Conservation (phyloP, 495 filamentous ascomycete species). For the Daldinia decipiens region DNA sequence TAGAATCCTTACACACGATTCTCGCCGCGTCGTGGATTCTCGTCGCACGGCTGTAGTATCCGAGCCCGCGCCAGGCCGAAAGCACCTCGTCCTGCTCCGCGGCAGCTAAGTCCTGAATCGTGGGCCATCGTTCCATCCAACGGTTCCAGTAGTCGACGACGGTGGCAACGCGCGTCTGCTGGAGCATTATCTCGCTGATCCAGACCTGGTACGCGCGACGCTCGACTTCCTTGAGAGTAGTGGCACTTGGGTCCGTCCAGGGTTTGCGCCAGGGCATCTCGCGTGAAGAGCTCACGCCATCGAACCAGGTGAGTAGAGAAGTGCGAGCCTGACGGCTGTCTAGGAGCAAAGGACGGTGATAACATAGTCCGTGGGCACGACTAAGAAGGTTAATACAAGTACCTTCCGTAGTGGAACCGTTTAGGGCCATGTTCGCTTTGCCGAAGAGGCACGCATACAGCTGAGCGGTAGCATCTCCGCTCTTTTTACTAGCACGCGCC, state of each 20-base stretch:
- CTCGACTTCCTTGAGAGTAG: constrained; percentile 32
- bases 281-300: constrained; percentile 46
- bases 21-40: constrained; percentile 54
- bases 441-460: constrained; percentile 24
- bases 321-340: constrained; percentile 36
- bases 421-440: neutral
- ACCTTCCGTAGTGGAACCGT: neutral
- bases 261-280: constrained; percentile 61
- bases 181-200: constrained; percentile 63
- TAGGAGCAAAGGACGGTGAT: constrained; percentile 58
- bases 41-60: constrained; percentile 58
- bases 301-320: constrained; percentile 56
- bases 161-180: constrained; percentile 60
- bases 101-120: constrained; percentile 50
- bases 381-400: constrained; percentile 5
- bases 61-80: constrained; percentile 54
- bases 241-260: constrained; percentile 48
- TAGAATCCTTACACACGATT: constrained; percentile 44
- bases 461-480: constrained; percentile 16
- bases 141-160: constrained; percentile 58
- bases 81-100: constrained; percentile 54
- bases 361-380: constrained; percentile 41
- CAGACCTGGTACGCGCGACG: constrained; percentile 61
- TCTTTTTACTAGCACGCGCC: constrained; percentile 12
- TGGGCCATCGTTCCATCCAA: constrained; percentile 58